A percentile compares a stretch with the other conserved stretches of the same genome.
Evolutionary conservation across 2,329 filamentous ascomycete genomes (phyloP).

Genomic region (Cytospora leucostoma): DNA sequence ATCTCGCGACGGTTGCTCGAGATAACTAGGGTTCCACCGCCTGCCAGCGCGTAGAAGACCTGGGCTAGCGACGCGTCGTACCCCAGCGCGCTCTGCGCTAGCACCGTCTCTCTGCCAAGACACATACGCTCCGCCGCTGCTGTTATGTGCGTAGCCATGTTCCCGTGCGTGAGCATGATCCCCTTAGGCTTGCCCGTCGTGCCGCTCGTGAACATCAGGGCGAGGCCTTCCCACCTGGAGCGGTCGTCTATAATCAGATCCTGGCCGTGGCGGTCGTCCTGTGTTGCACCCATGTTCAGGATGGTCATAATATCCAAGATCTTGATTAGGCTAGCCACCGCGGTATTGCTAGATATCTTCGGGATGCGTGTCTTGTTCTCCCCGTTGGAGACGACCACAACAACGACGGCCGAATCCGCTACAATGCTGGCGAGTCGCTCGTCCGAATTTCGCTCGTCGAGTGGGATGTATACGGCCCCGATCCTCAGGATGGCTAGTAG

Average conservation of each 20-base stretch:
- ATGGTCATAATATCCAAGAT: too few relatives aligned
- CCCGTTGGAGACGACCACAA: not conserved
- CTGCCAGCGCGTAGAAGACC: conserved; percentile 34
- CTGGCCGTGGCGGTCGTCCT: not conserved
- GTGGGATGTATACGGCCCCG: not conserved
- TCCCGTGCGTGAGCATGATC: conserved; percentile 38
- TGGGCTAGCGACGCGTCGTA: conserved; percentile 44
- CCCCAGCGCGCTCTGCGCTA: conserved; percentile 39
- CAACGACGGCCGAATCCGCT: not conserved
- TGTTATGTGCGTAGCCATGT: conserved; percentile 35
- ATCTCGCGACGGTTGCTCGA: not conserved
- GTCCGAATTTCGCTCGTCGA: not conserved
- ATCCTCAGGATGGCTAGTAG: not conserved
- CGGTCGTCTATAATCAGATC: not conserved
- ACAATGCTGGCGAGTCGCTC: not conserved
- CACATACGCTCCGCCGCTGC: conserved; percentile 26
- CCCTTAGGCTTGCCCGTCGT: conserved; percentile 44
- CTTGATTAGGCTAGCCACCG: not conserved
- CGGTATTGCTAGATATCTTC: not conserved
- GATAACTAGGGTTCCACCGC: not conserved
- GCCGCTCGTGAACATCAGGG: conserved; percentile 38
- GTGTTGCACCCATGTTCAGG: not conserved
- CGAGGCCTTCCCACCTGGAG: conserved; percentile 21
- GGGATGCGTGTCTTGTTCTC: not conserved
- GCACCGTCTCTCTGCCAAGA: conserved; percentile 33